These are phyloP conservation scores for Carex scoparia DNA, from an alignment of 176 grass and related monocot species.

Conservation along the genomic window DNA sequence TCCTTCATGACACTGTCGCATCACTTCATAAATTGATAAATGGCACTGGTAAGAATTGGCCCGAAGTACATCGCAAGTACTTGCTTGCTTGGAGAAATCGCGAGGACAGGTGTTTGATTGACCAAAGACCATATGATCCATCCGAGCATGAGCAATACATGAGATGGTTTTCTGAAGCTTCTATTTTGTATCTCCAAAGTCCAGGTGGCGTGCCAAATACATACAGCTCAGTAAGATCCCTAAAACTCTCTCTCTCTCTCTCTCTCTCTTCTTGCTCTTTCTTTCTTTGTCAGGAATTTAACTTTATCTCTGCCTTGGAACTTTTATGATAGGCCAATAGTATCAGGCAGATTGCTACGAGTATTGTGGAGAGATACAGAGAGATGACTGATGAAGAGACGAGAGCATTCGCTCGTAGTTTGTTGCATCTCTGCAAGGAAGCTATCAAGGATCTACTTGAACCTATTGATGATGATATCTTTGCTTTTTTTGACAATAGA, in stretches of 20 bases:
- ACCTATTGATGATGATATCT: neutral
- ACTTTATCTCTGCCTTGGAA: neutral
- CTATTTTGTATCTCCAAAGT: slow-evolving; percentile 16
- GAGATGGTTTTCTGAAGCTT: slow-evolving; percentile 53
- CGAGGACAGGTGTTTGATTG: slow-evolving; percentile 39
- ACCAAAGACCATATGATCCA: slow-evolving; percentile 41
- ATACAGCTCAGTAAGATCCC: neutral
- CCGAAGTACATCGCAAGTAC: neutral
- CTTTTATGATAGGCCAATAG: neutral
- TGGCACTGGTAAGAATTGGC: neutral
- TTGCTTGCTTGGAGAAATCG: slow-evolving; percentile 37
- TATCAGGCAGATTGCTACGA: neutral
- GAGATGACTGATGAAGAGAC: neutral
- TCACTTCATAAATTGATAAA: neutral
- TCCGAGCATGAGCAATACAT: slow-evolving; percentile 57
- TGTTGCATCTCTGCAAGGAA: neutral
- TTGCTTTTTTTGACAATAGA: neutral
- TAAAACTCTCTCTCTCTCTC: neutral
- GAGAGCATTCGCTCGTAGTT: neutral
- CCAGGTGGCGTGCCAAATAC: neutral
- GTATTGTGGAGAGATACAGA: neutral
- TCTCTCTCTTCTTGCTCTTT: neutral
- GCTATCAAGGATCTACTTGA: neutral
- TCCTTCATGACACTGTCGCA: neutral
- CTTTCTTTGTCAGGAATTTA: neutral